A percentile compares a stretch with the other conserved stretches of the same genome.
These are phyloP conservation scores for Beauveria bassiana DNA, from an alignment of 2,329 filamentous ascomycete genomes.

Conservation along the genomic window DNA sequence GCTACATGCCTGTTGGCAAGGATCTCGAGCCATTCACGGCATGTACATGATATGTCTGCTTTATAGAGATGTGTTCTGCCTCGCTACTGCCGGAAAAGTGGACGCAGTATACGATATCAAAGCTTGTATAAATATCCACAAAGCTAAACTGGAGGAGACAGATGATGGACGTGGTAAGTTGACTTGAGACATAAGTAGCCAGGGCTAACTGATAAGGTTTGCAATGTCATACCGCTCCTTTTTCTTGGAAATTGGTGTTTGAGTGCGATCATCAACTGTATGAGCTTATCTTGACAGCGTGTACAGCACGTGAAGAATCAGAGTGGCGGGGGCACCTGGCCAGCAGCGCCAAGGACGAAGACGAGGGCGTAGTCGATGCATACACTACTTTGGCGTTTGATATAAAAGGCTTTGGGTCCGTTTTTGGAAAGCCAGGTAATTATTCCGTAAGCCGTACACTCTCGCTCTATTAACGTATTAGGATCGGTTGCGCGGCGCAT, in stretches of 20 bases:
- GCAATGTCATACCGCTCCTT: conserved; percentile 77
- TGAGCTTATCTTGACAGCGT: conserved; percentile 82
- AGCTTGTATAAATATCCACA: conserved; percentile 62
- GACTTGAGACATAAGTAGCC: background rate
- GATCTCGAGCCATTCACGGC: conserved; percentile 57
- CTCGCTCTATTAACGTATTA: conserved; percentile 21
- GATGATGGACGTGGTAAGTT: conserved; percentile 65
- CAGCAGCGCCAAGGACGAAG: conserved; percentile 40
- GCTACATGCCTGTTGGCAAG: conserved; percentile 77
- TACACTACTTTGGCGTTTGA: conserved; percentile 57
- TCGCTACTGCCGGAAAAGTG: conserved; percentile 60
- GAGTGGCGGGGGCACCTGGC: conserved; percentile 69
- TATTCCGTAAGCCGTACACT: background rate
- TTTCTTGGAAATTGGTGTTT: conserved; percentile 89
- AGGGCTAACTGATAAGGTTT: conserved; percentile 48
- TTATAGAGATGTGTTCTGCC: conserved; percentile 72
- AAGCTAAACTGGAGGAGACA: conserved; percentile 59
- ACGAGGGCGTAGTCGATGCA: conserved; percentile 36
- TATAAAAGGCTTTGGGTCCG: conserved; percentile 65
- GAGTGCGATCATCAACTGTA: conserved; percentile 68
- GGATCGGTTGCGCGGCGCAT: conserved; percentile 58
- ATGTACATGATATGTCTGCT: conserved; percentile 79
- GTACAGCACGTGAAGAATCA: conserved; percentile 68
- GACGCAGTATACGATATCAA: conserved; percentile 64
- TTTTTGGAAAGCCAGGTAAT: conserved; percentile 65